phyloP scores from a whole-genome alignment of 139 green algal species.

The Tetratostichococcus sp. region DNA sequence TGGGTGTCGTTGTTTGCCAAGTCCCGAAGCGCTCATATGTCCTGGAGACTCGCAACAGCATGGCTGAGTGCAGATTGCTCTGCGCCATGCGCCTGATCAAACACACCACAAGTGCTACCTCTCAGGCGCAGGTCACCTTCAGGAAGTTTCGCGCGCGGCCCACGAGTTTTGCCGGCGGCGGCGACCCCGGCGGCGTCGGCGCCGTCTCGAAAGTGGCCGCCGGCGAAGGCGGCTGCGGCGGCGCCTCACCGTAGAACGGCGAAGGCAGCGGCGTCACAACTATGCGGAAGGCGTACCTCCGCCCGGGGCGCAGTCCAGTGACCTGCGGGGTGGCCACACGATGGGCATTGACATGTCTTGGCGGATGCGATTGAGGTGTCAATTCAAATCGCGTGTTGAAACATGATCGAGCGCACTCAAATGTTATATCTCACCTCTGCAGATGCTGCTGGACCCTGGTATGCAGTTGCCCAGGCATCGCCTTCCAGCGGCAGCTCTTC shows the following conservation, averaged over 20 bases:
- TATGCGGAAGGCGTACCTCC: constrained; percentile 46
- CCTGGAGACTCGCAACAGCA: too few relatives aligned
- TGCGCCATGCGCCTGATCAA: too few relatives aligned
- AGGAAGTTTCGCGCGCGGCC: constrained; percentile 41
- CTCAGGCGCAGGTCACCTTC: too few relatives aligned
- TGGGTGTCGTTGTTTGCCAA: too few relatives aligned
- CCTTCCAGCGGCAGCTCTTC: neutral
- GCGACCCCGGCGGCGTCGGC: constrained; percentile 24
- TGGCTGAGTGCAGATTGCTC: too few relatives aligned
- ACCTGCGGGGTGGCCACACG: constrained; percentile 27
- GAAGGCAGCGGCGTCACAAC: constrained; percentile 7
- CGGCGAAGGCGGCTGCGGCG: constrained; percentile 11
- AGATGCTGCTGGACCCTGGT: constrained; percentile 23
- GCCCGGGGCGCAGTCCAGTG: constrained; percentile 37
- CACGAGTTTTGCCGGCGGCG: constrained; percentile 30
- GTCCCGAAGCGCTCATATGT: too few relatives aligned
- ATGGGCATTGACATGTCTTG: neutral
- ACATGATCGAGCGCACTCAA: too few relatives aligned
- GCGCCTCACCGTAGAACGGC: neutral
- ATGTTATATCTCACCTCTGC: neutral
- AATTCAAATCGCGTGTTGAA: too few relatives aligned
- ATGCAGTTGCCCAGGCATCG: constrained; percentile 1
- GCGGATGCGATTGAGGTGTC: too few relatives aligned
- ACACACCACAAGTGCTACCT: too few relatives aligned
- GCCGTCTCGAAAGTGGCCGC: constrained; percentile 40